phyloP scores from a whole-genome alignment of 2,329 filamentous ascomycete species.

The Pseudogymnoascus sp. region DNA sequence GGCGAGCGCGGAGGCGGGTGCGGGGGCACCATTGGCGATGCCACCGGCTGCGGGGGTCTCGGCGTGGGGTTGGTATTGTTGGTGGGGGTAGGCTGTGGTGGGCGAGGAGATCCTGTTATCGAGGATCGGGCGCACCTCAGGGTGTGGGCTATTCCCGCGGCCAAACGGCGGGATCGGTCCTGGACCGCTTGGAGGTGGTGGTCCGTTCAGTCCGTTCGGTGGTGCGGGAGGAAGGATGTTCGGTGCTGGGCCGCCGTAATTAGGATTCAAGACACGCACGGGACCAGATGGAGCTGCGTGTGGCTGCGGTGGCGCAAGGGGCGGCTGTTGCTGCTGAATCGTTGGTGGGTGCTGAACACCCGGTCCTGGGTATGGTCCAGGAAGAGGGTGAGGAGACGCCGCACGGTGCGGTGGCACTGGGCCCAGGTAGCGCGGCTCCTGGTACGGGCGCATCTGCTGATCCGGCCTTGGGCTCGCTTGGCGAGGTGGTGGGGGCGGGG shows the following conservation, averaged over 20 bases:
- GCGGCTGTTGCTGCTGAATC: constrained; percentile 39
- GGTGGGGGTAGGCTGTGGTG: constrained; percentile 74
- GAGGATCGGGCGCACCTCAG: constrained; percentile 72
- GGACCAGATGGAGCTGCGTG: constrained; percentile 36
- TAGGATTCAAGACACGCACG: constrained; percentile 51
- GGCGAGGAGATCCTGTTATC: constrained; percentile 88
- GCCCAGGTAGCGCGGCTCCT: constrained; percentile 49
- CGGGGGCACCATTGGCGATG: constrained; percentile 52
- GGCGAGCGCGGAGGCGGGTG: constrained; percentile 55
- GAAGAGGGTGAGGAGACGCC: constrained; percentile 37
- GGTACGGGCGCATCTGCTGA: constrained; percentile 57
- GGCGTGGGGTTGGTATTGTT: constrained; percentile 68
- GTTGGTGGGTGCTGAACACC: constrained; percentile 17
- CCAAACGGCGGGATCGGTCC: constrained; percentile 60
- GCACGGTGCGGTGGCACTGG: constrained; percentile 46
- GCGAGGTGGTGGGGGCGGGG: constrained; percentile 56
- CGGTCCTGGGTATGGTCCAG: constrained; percentile 21
- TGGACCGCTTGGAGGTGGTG: constrained; percentile 14
- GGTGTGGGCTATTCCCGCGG: constrained; percentile 66
- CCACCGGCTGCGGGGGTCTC: constrained; percentile 36
- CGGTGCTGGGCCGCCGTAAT: constrained; percentile 43
- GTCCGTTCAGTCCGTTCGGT: constrained; percentile 27
- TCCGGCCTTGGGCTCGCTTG: constrained; percentile 72
- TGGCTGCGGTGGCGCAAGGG: constrained; percentile 38
- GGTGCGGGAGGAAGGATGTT: constrained; percentile 37